Conservation (phyloP, 1,284 basidiomycete species). For the Melanopsichium pennsylvanicum region DNA sequence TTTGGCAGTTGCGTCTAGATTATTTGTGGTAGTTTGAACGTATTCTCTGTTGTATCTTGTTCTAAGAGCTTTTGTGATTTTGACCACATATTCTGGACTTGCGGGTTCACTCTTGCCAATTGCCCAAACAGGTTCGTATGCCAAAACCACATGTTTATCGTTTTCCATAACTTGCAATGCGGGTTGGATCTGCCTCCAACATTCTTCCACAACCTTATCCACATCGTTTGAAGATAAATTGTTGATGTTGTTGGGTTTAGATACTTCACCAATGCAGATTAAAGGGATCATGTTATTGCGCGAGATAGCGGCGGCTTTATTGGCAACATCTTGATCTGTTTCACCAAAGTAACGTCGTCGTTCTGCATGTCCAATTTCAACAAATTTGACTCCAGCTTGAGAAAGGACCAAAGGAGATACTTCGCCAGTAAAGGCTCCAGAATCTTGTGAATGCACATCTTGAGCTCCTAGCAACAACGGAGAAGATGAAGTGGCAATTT, state of each 20-base stretch:
- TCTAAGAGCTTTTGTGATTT: slow-evolving; percentile 54
- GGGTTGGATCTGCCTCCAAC: slow-evolving; percentile 53
- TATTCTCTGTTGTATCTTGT: slow-evolving; percentile 33
- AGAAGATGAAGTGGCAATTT: slow-evolving; percentile 11
- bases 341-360: slow-evolving; percentile 55
- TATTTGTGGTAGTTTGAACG: slow-evolving; percentile 16
- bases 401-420: slow-evolving; percentile 54
- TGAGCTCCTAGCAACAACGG: slow-evolving; percentile 54
- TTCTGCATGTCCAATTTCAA: slow-evolving; percentile 63
- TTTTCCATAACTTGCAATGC: slow-evolving; percentile 34
- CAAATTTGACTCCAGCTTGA: slow-evolving; percentile 51
- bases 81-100: slow-evolving; percentile 54
- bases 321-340: slow-evolving; percentile 52
- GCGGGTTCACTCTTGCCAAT: slow-evolving; percentile 58
- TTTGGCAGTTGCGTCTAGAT: too few species aligned
- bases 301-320: slow-evolving; percentile 47
- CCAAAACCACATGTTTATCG: slow-evolving; percentile 46
- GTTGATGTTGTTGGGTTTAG: slow-evolving; percentile 30
- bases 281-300: slow-evolving; percentile 52
- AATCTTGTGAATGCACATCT: slow-evolving; percentile 50
- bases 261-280: slow-evolving; percentile 59
- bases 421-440: slow-evolving; percentile 58
- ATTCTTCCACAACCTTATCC: slow-evolving; percentile 47
- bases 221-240: slow-evolving; percentile 18
- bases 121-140: slow-evolving; percentile 63